Base-by-base conservation (phyloP, 257 asterid species). In the Cynanchum wilfordii region DNA sequence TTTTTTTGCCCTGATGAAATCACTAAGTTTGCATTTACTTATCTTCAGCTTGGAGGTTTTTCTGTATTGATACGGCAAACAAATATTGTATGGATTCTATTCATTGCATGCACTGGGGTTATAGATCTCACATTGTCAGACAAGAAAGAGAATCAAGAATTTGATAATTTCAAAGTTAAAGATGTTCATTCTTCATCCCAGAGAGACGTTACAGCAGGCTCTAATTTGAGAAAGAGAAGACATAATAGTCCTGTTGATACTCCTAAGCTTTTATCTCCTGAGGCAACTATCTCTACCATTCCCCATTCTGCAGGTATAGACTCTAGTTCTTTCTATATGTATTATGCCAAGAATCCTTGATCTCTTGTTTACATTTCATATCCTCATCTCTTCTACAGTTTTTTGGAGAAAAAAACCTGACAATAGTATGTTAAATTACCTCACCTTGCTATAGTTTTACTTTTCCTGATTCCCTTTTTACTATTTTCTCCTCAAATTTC, bases 51-150 rank as follows among this genome's bases (percentile, higher is more conserved):
- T 72, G 97, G 97, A 54, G 86, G 89, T 17, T 69, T 90, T 80
- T 86, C 98, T 52, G 95, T 95, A 80, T 76, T 92, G 79, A 80
- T 95, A 59, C 89, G 97, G 22, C 99, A 95, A 92, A 95, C 99
- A 71, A 91, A 95, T 85, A 86, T 90, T 60, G 83, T 95, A 69
- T 95, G 99, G 99, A 63, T 92, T 90, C 77, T 90, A 75, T 91
- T 94, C 81, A 87, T 85, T 78, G 89, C 89, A 24, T 90, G 97
- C 86, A 72, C 88, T 45, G 92, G 86, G 75, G 84, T 95, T 79
- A 76, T 90, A 72, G 88, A 89, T 70, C 87, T 84, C 63, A 67
- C 85, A 15, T 79, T 77, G 75, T 73, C 78, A 70, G 90, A 75
- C 79, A 77, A 45, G 49, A 87, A 81, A 71, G 76, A 85, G 73